Evolutionary conservation across 1,284 basidiomycete genomes (phyloP).

Genomic region (Coriolopsis trogii): DNA sequence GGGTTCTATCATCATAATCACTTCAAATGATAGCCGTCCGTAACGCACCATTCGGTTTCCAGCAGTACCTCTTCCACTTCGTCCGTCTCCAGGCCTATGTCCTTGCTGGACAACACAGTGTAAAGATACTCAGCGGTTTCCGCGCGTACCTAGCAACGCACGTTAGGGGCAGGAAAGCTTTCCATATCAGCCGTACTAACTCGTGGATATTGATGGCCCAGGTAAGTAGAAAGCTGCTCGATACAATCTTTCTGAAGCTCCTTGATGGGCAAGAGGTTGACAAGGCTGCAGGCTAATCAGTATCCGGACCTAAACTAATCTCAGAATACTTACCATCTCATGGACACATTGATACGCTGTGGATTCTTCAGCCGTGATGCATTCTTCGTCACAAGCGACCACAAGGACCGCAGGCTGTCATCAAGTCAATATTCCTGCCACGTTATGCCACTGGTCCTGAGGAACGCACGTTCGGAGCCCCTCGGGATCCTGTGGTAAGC

Average conservation of each 20-base stretch:
- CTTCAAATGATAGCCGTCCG: too few species aligned
- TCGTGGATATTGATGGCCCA: slow-evolving; percentile 78
- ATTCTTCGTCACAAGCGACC: slow-evolving; percentile 60
- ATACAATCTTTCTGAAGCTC: slow-evolving; percentile 51
- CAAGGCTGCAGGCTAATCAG: slow-evolving; percentile 45
- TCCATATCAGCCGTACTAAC: slow-evolving; percentile 40
- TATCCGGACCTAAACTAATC: background rate
- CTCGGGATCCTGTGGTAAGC: slow-evolving; percentile 44
- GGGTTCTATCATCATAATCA: too few species aligned
- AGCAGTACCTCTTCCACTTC: slow-evolving; percentile 78
- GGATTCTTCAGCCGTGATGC: slow-evolving; percentile 74
- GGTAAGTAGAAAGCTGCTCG: slow-evolving; percentile 55
- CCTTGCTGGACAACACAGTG: slow-evolving; percentile 68
- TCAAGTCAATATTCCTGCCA: too few species aligned
- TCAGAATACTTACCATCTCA: slow-evolving; percentile 70
- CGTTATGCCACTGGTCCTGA: too few species aligned
- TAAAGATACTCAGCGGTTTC: slow-evolving; percentile 85
- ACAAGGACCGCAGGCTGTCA: slow-evolving; percentile 43
- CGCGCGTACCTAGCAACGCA: slow-evolving; percentile 63
- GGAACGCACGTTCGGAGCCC: slow-evolving; percentile 58
- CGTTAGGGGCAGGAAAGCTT: background rate
- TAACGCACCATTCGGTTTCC: slow-evolving; percentile 79
- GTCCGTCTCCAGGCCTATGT: slow-evolving; percentile 64
- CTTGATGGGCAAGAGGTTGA: slow-evolving; percentile 61
- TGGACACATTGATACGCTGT: slow-evolving; percentile 74